Evolutionary conservation across 164 flowering plant species (phyloP), one percentile per base, ranked within the genome.

Genomic region (Macadamia tetraphylla): DNA sequence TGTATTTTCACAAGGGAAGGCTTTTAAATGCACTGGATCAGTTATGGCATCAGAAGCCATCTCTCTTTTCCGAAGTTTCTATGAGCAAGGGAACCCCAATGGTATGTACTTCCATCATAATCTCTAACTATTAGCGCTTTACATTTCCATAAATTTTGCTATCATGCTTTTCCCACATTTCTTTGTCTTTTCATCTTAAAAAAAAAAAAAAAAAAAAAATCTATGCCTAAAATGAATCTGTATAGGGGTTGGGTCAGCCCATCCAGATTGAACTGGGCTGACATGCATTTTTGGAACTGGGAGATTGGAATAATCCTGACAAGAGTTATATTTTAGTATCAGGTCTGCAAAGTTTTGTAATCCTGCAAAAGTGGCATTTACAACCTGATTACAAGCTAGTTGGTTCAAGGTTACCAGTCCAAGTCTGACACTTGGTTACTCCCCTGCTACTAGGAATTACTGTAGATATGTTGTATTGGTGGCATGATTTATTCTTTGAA

Each of bases 51-150:
- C 84, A n/a, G 94, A 94, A 83, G 96, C 97, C 46, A 77, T 91
- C 46, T 73, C 85, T 75, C 90, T 94, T 58, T 76, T 94, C 1
- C 78, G 90, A 74, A 88, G 75, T 65, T 94, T 94, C 78, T 89
- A 94, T 75, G 98, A 93, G 59, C 92, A 87, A 70, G 96, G 97
- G 63, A 93, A 93, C 65, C 96, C 97, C 18, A 91, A 88, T 76
- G 96, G 91, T 87, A 75, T 30, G 70, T 64, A 11, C 51, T 46
- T 46, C 51, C 51, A 8, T 70, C 52, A 6, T 31, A 57, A 29
- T 51, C 18, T 57, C 67, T 59, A 53, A 35, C 40, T 35, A 58
- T 73, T 67, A 60, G 42, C 6, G 55, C 9, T 58, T 52, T 64
- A 10, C 48, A 31, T 15, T 56, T 23, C 3, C 40, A 1, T 14